phyloP scores from a whole-genome alignment of 1,284 basidiomycete genomes.

The Naganishia cerealis region DNA sequence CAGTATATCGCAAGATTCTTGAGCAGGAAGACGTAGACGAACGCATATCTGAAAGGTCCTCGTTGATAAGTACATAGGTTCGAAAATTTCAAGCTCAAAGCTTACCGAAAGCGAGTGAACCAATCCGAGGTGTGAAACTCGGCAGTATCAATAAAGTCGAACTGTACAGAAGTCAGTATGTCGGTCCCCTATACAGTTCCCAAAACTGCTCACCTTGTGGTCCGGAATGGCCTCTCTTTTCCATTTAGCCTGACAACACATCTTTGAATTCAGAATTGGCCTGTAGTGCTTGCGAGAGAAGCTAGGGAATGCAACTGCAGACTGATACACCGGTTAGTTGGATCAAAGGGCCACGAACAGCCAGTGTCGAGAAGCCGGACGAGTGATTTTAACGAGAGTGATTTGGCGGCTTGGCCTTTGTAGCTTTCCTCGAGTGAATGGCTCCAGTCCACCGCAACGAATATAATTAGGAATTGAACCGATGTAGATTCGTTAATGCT shows the following conservation, averaged over 20 bases:
- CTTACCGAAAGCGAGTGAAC: constrained; percentile 79
- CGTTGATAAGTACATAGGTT: background rate
- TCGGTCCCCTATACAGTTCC: background rate
- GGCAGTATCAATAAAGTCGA: constrained; percentile 86
- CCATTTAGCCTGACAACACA: constrained; percentile 75
- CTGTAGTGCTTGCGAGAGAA: background rate
- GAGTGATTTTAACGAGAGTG: background rate
- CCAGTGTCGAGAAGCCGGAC: background rate
- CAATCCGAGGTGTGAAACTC: constrained; percentile 88
- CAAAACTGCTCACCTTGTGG: constrained; percentile 72
- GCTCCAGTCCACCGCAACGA: background rate
- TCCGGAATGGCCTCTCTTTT: constrained; percentile 96
- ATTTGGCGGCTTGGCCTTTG: background rate
- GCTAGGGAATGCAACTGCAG: background rate
- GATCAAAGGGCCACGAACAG: background rate
- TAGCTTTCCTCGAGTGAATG: background rate
- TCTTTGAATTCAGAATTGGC: constrained; percentile 42
- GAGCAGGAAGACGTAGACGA: constrained; percentile 85
- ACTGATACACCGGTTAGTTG: background rate
- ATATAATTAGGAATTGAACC: background rate
- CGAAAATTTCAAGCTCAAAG: constrained; percentile 34
- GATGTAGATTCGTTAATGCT: background rate
- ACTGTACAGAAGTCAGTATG: constrained; percentile 59
- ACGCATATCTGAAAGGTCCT: constrained; percentile 68
- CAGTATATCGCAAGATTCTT: constrained; percentile 94